phyloP scores from a whole-genome alignment of 164 flowering plant genomes.

The Saururus chinensis region DNA sequence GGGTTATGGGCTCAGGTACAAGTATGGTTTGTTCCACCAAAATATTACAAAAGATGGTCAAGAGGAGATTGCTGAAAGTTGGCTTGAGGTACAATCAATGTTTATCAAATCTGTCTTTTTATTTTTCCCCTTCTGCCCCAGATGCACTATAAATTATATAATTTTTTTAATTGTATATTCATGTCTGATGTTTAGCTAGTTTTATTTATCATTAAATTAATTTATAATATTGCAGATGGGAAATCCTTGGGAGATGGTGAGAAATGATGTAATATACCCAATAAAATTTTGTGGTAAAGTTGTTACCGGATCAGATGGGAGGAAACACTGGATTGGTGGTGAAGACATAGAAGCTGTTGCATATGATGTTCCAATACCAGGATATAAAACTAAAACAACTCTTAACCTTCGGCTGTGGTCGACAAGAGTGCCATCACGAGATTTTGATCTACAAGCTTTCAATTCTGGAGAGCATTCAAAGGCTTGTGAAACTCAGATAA shows the following conservation, averaged over 20 bases:
- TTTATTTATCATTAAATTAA: no score
- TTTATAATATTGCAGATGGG: slow-evolving; percentile 49
- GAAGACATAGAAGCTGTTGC: slow-evolving; percentile 83
- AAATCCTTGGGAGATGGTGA: slow-evolving; percentile 87
- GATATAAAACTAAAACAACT: slow-evolving; percentile 88
- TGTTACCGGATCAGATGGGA: slow-evolving; percentile 59
- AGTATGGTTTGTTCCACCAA: slow-evolving; percentile 85
- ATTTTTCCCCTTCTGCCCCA: neutral
- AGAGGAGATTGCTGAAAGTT: slow-evolving; percentile 91
- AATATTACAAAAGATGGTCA: slow-evolving; percentile 83
- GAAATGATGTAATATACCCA: slow-evolving; percentile 77
- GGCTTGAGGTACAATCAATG: slow-evolving; percentile 70
- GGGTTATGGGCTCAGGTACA: slow-evolving; percentile 97
- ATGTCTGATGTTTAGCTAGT: no score
- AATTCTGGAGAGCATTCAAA: slow-evolving; percentile 76
- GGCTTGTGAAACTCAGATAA: slow-evolving; percentile 54
- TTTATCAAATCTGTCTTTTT: neutral
- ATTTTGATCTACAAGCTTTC: slow-evolving; percentile 67
- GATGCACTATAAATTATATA: neutral
- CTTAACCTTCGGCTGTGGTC: slow-evolving; percentile 89
- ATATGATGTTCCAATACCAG: slow-evolving; percentile 96
- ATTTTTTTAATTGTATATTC: no score
- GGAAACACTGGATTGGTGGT: slow-evolving; percentile 81
- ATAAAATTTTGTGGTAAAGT: slow-evolving; percentile 83
- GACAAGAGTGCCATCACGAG: slow-evolving; percentile 60